Base-by-base conservation (phyloP, 129 eudicot species). In the Gnaphalium uliginosum region DNA sequence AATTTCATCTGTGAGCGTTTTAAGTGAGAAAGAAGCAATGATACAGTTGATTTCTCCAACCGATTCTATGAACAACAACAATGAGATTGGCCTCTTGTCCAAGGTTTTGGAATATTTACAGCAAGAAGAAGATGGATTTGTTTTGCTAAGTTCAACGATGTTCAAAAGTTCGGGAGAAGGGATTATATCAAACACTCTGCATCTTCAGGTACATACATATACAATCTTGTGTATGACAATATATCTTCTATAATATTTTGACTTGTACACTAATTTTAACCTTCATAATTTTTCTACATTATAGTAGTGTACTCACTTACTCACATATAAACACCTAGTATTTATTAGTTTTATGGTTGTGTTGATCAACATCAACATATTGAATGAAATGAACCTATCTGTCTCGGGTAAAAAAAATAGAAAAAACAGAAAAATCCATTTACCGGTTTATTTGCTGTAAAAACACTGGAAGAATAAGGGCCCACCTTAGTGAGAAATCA, bases 21-120 rank as follows among this genome's bases (percentile, higher is more conserved):
- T 89, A 25, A 83, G 81, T 7, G 81, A 74, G 21, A 67, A 72
- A 39, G 91, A 89, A 78, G 78, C 76, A 29, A 59, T 80, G 13
- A 63, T 89, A 39, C 89, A 89, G 18, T 61, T 64, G 25, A 82
- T 86, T 21, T 86, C 75, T 10, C 19, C 87, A 7, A 23, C 33
- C 6, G n/a, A 13, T 46, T 46, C 18, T 18, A 39, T 5, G 63
- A 24, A 56, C 58, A 56, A 61, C 35, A 58, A 67, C 43, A 35
- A 27, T 60, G 71, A 64, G 30, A 64, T 19, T 13, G 68, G 56
- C 27, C 19, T 76, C 0, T 33, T 77, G 48, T 76, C 74, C 15
- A 70, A 85, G 17, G 80, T 71, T 41, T 61, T 88, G 19, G 46
- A 35, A 29, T 26, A n/a, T 51, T 48, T 82, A 30, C 65, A 69